Evolutionary conservation across 495 filamentous ascomycete genomes (phyloP).

Genomic region (Neurospora hispaniola): DNA sequence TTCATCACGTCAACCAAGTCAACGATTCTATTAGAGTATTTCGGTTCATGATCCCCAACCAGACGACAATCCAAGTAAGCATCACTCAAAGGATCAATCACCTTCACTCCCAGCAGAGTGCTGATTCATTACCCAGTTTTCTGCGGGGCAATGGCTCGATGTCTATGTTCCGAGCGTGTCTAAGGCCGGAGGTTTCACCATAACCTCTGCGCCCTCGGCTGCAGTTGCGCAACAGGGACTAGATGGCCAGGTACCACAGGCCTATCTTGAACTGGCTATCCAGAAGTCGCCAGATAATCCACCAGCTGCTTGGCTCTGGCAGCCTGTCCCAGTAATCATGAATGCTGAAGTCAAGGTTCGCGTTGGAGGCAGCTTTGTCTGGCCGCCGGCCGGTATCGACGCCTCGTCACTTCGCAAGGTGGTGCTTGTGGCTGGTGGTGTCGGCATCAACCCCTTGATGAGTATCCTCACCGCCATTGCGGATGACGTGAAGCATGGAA

Average conservation of each 20-base stretch:
- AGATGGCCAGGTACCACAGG: constrained; percentile 36
- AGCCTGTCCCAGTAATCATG: constrained; percentile 38
- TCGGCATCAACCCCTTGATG: constrained; percentile 66
- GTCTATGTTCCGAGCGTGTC: constrained; percentile 55
- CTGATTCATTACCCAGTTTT: constrained; percentile 40
- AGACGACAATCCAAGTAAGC: constrained; percentile 17
- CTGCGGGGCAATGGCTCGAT: constrained; percentile 89
- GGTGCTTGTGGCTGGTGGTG: constrained; percentile 71
- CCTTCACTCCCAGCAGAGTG: background rate
- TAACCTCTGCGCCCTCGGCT: constrained; percentile 60
- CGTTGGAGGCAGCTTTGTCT: constrained; percentile 73
- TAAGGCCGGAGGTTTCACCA: constrained; percentile 75
- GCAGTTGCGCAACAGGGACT: constrained; percentile 32
- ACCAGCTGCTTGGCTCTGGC: constrained; percentile 68
- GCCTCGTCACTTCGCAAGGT: constrained; percentile 37
- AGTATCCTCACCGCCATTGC: constrained; percentile 34
- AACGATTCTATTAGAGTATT: constrained; percentile 30
- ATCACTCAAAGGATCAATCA: constrained; percentile 3
- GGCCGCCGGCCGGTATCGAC: constrained; percentile 46
- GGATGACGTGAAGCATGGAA: constrained; percentile 9
- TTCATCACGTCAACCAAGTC: constrained; percentile 23
- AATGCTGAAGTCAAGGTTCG: constrained; percentile 50
- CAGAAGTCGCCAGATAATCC: constrained; percentile 18
- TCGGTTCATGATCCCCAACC: constrained; percentile 22
- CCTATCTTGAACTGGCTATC: constrained; percentile 21